Evolutionary conservation across 192 early-diverging fungal genomes (phyloP).

Genomic region (Umbelopsis sp.): DNA sequence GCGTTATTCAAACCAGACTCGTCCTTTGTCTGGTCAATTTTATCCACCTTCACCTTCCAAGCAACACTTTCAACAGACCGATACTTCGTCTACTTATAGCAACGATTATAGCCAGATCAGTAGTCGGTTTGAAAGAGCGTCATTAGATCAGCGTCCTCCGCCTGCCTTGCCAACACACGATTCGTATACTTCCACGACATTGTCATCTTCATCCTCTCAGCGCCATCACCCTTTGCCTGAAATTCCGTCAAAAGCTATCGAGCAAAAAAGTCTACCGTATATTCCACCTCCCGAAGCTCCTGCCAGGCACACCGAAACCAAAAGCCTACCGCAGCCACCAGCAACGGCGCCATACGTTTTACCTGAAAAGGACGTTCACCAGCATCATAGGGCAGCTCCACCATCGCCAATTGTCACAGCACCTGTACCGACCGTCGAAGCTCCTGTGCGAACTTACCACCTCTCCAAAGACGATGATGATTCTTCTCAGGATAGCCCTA

Average conservation of each 20-base stretch:
- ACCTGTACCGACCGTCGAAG: not conserved
- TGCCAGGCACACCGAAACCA: not conserved
- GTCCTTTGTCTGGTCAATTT: constrained; percentile 6
- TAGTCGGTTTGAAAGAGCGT: not conserved
- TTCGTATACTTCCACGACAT: not conserved
- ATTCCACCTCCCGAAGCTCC: not conserved
- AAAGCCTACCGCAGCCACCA: not conserved
- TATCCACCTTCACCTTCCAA: not conserved
- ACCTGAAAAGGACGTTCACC: not conserved
- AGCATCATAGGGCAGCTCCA: not conserved
- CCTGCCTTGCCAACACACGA: not conserved
- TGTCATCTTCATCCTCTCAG: not conserved
- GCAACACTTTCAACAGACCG: not conserved
- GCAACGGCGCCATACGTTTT: not conserved
- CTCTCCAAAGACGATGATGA: constrained; percentile 1
- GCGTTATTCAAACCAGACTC: not conserved
- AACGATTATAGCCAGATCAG: not conserved
- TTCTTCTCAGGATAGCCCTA: not conserved
- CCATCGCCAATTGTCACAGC: not conserved
- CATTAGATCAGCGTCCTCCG: not conserved
- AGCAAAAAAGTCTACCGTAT: not conserved
- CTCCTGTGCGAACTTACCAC: not conserved
- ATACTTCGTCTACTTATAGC: not conserved
- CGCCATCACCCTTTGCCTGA: constrained; percentile 5
- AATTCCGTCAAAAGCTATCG: not conserved